Evolutionary conservation across 2,329 filamentous ascomycete species (phyloP).

Genomic region (Talaromyces sp.): DNA sequence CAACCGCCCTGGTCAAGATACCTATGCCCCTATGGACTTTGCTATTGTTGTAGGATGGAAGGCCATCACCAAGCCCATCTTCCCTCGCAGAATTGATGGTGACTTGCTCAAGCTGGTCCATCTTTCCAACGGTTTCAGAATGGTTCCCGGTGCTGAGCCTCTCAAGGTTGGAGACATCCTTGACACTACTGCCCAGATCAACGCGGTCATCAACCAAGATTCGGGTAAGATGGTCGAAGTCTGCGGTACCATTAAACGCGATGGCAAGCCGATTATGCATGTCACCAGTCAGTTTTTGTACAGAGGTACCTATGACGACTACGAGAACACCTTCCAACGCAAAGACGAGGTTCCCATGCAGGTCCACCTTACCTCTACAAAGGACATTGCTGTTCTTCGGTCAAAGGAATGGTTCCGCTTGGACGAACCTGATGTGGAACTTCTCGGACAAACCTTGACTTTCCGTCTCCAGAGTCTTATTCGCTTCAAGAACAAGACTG

Average conservation of each 20-base stretch:
- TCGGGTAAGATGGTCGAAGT: slow-evolving; percentile 99
- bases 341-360: slow-evolving; percentile 96
- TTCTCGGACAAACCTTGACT: slow-evolving; percentile 87
- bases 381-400: slow-evolving; percentile 88
- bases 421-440: slow-evolving; percentile 78
- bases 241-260: slow-evolving; percentile 89
- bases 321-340: slow-evolving; percentile 97
- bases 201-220: slow-evolving; percentile 96
- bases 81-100: slow-evolving; percentile 92
- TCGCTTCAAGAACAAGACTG: slow-evolving; percentile 89
- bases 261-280: slow-evolving; percentile 88
- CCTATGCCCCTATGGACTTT: slow-evolving; percentile 97
- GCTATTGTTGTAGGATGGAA: slow-evolving; percentile 99
- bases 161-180: slow-evolving; percentile 94
- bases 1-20: slow-evolving; percentile 87
- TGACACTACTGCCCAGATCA: slow-evolving; percentile 90
- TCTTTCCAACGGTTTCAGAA: slow-evolving; percentile 95
- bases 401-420: slow-evolving; percentile 98
- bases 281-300: slow-evolving; percentile 98
- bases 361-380: slow-evolving; percentile 78
- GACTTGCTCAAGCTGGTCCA: slow-evolving; percentile 95
- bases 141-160: slow-evolving; percentile 92
- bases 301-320: slow-evolving; percentile 88
- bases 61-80: slow-evolving; percentile 98
- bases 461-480: slow-evolving; percentile 94